A percentile compares a stretch with the other conserved stretches of the same genome.
Evolutionary conservation across 768 basidiomycete species (phyloP).

Genomic region (Calocera viscosa): DNA sequence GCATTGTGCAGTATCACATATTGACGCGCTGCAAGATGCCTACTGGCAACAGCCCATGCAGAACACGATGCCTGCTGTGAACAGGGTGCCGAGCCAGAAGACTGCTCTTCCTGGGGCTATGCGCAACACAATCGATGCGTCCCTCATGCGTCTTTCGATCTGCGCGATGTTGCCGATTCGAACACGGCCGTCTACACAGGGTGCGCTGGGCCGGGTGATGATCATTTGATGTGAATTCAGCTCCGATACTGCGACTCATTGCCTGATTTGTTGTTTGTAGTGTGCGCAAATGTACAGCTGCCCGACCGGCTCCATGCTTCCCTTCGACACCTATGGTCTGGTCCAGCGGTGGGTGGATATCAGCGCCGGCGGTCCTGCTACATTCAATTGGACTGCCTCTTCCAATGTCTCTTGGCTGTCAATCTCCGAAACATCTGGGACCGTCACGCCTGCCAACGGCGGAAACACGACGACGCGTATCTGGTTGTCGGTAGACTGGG

Average conservation of each 20-base stretch:
- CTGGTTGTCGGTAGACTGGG: slow-evolving; percentile 53
- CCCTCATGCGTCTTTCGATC: slow-evolving; percentile 30
- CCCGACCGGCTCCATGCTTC: slow-evolving; percentile 28
- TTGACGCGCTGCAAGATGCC: too few species aligned
- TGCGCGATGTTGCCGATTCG: neutral
- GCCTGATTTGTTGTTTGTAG: neutral
- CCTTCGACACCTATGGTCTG: slow-evolving; percentile 46
- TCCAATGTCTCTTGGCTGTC: slow-evolving; percentile 43
- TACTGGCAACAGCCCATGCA: slow-evolving; percentile 36
- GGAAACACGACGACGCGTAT: slow-evolving; percentile 45
- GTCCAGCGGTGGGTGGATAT: slow-evolving; percentile 46
- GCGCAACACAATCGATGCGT: slow-evolving; percentile 50
- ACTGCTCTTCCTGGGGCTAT: slow-evolving; percentile 48
- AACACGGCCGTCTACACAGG: neutral
- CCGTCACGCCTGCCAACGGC: slow-evolving; percentile 26
- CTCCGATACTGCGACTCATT: too few species aligned
- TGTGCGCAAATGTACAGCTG: slow-evolving; percentile 1
- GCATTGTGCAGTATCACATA: too few species aligned
- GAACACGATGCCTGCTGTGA: slow-evolving; percentile 39
- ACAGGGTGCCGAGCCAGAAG: slow-evolving; percentile 42
- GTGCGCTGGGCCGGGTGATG: neutral
- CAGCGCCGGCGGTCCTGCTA: slow-evolving; percentile 44
- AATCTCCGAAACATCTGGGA: slow-evolving; percentile 41
- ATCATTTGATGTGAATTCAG: neutral
- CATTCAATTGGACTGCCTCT: slow-evolving; percentile 44